Base-by-base conservation (phyloP, 1,139 yeast genomes). In the Pichia sp. region DNA sequence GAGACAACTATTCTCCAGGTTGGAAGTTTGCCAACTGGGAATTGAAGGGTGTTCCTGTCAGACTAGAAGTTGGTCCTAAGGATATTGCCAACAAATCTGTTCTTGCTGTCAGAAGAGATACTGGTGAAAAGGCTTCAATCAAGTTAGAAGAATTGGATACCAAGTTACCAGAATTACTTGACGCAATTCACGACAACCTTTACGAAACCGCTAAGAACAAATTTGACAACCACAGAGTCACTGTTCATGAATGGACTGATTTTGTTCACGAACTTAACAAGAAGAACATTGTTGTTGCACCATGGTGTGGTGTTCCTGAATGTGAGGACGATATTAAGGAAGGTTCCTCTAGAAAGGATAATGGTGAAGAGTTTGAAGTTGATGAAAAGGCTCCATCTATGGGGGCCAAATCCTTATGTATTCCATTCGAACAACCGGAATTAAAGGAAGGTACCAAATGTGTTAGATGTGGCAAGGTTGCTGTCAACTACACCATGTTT, bases 21-120 rank as follows among this genome's bases (percentile, higher is more conserved):
- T 94, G 97, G 97, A 94, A 92, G 69, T 94, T 90, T 68, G 85
- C 97, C 49, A 95, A 94, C 64, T 85, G 95, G 77, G 99, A 94
- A 71, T 79, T 94, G 64, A 87, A 85, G 73, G 99, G 99, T 73
- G 75, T 82, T 49, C 97, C 98, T 54, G 70, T 92, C 54, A 85
- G 98, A 67, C 64, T 92, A 42, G 99, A 94, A 71, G 78, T 85
- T 61, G 99, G 99, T 56, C 98, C 98, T 58, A 86, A 85, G 69
- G 99, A 94, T 67, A 71, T 87, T 59, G 83, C 84, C 60, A 77
- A 82, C 64, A 69, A 75, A 51, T 88, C 83, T 60, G 94, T 84
- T 44, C 74, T 86, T 41, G 94, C 88, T 48, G 97, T 88, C 47
- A 84, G 97, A 72, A 88, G 99, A 74, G 95, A 90, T 62, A 85